These are phyloP conservation scores for Miscanthus lutarioriparius DNA, from an alignment of 176 grass and related monocot genomes.

Conservation along the genomic window DNA sequence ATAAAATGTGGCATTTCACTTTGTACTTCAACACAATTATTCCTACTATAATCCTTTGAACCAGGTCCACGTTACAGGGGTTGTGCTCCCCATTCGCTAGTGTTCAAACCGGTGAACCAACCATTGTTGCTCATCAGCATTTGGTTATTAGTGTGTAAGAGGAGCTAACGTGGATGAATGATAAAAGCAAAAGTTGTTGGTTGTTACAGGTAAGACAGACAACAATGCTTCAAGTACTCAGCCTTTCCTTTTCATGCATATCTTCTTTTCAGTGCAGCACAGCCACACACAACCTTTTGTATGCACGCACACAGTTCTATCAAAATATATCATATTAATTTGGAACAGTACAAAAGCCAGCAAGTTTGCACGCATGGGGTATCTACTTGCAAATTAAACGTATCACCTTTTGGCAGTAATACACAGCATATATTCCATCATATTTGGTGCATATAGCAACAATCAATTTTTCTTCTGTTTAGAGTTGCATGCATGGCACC, in stretches of 20 bases:
- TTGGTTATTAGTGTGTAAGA: slow-evolving; percentile 27
- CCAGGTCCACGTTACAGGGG: neutral
- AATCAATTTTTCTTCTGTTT: slow-evolving; percentile 41
- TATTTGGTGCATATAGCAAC: slow-evolving; percentile 30
- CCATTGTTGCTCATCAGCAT: slow-evolving; percentile 15
- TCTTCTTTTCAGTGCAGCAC: slow-evolving; percentile 45
- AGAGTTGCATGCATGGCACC: slow-evolving; percentile 45
- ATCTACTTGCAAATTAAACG: slow-evolving; percentile 20
- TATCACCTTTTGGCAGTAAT: slow-evolving; percentile 36
- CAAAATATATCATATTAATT: slow-evolving; percentile 5
- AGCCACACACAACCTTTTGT: slow-evolving; percentile 33
- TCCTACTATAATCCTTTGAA: neutral
- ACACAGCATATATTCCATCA: slow-evolving; percentile 26
- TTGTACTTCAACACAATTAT: neutral
- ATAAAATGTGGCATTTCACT: too few relatives aligned
- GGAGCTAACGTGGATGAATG: slow-evolving; percentile 50
- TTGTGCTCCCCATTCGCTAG: neutral
- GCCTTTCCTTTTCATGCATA: slow-evolving; percentile 36
- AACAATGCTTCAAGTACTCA: slow-evolving; percentile 47
- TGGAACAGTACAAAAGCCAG: slow-evolving; percentile 12
- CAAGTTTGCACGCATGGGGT: slow-evolving; percentile 29
- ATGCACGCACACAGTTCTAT: slow-evolving; percentile 19
- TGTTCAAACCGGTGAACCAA: slow-evolving; percentile 9
- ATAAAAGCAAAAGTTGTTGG: slow-evolving; percentile 72
- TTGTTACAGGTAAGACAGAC: slow-evolving; percentile 77